Percentiles rank a stretch among this genome's conserved stretches.
These are phyloP conservation scores for Ophiosphaerella herpotricha DNA, from an alignment of 2,329 filamentous ascomycete genomes.

Conservation along the genomic window DNA sequence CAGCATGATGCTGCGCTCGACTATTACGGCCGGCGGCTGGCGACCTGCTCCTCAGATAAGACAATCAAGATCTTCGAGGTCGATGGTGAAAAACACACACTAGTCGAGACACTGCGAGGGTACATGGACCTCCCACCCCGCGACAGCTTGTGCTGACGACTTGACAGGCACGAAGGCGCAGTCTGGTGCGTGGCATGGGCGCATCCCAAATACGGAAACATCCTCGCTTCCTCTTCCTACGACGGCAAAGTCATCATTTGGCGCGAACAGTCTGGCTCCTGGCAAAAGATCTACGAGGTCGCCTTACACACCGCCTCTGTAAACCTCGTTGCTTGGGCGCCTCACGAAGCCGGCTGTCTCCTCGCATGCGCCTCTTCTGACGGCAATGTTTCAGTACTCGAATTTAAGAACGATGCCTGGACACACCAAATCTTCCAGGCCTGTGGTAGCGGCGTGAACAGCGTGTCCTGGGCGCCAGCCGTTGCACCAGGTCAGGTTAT, in stretches of 20 bases:
- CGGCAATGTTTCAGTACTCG: conserved; percentile 89
- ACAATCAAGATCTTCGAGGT: conserved; percentile 99
- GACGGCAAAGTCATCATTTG: conserved; percentile 99
- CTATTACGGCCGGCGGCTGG: conserved; percentile 95
- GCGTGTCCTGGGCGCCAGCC: conserved; percentile 91
- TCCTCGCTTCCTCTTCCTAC: conserved; percentile 92
- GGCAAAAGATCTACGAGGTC: conserved; percentile 88
- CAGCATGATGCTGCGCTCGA: conserved; percentile 97
- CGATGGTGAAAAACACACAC: conserved; percentile 85
- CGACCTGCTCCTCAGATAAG: conserved; percentile 96
- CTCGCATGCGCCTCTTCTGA: conserved; percentile 94
- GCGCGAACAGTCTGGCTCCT: conserved; percentile 72
- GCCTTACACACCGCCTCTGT: conserved; percentile 93
- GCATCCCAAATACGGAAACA: conserved; percentile 97
- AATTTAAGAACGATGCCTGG: conserved; percentile 96
- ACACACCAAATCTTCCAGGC: conserved; percentile 87
- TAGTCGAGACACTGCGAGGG: conserved; percentile 94
- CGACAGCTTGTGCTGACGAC: conserved; percentile 15
- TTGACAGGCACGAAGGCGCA: conserved; percentile 85
- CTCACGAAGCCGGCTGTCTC: conserved; percentile 91
- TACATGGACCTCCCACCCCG: conserved; percentile 50
- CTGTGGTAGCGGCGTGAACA: conserved; percentile 93
- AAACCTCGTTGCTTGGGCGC: conserved; percentile 97
- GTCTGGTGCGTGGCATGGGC: conserved; percentile 97
- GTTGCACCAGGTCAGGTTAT: conserved; percentile 83